Evolutionary conservation across 768 basidiomycete genomes (phyloP).

Genomic region (Agaricus subrufescens): DNA sequence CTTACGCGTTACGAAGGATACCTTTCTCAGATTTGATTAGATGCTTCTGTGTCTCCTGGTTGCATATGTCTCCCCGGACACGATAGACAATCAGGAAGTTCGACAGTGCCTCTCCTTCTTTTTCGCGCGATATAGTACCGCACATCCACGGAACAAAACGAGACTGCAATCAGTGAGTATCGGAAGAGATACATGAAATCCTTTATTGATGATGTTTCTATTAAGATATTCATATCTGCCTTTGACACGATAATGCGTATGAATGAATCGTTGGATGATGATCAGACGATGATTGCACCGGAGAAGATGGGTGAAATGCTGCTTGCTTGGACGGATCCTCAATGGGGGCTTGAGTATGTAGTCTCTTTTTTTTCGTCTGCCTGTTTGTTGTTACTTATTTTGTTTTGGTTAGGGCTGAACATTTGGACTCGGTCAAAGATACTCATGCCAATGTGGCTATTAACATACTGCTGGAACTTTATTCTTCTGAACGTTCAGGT

Average conservation of each 20-base stretch:
- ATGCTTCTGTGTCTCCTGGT: constrained; percentile 37
- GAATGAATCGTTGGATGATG: constrained; percentile 63
- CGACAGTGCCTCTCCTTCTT: constrained; percentile 94
- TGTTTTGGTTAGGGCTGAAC: constrained; percentile 11
- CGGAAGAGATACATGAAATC: background rate
- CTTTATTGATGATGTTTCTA: background rate
- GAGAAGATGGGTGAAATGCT: constrained; percentile 75
- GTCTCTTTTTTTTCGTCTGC: background rate
- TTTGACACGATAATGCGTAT: constrained; percentile 56
- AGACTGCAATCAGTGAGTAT: constrained; percentile 46
- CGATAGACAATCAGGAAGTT: constrained; percentile 76
- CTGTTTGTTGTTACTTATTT: constrained; percentile 6
- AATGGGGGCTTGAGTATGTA: constrained; percentile 45
- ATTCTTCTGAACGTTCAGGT: constrained; percentile 45
- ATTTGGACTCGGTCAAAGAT: constrained; percentile 17
- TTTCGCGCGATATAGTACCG: constrained; percentile 92
- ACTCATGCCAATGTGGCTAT: constrained; percentile 57
- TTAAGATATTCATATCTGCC: constrained; percentile 65
- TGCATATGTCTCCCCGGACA: constrained; percentile 83
- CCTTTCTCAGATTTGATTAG: constrained; percentile 15
- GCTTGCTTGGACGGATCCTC: constrained; percentile 85
- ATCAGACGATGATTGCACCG: constrained; percentile 68
- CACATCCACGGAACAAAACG: constrained; percentile 72
- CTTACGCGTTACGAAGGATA: too few relatives aligned
- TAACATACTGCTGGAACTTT: constrained; percentile 47